A percentile compares a stretch with the other conserved stretches of the same genome.
Evolutionary conservation across 192 early-diverging fungal species (phyloP).

Genomic region (Helicostylum pulchrum): DNA sequence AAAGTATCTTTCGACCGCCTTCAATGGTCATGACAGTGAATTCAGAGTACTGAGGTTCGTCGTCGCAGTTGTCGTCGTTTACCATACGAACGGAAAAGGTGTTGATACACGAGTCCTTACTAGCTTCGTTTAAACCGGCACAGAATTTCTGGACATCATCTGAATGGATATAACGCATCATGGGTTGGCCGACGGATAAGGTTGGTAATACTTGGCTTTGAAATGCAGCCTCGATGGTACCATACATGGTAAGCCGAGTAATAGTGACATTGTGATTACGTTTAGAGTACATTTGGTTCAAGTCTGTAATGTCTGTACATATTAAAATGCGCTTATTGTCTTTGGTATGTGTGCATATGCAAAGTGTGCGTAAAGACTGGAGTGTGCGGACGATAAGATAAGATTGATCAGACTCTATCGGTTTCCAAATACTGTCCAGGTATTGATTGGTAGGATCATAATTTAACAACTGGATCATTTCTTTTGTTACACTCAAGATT

Average conservation of each 20-base stretch:
- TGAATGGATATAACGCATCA: slow-evolving; percentile 32
- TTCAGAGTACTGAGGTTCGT: slow-evolving; percentile 1
- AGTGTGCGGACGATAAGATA: slow-evolving; percentile 3
- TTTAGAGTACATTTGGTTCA: neutral
- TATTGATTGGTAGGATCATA: slow-evolving; percentile 1
- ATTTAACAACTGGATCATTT: slow-evolving; percentile 7
- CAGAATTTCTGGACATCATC: slow-evolving; percentile 26
- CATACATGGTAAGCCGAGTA: slow-evolving; percentile 28
- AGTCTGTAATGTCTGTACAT: slow-evolving; percentile 14
- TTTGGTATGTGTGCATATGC: slow-evolving; percentile 10
- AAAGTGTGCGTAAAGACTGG: slow-evolving; percentile 3
- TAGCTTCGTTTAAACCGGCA: slow-evolving; percentile 19
- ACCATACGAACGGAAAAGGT: neutral
- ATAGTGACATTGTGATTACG: neutral
- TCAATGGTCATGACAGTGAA: slow-evolving; percentile 10
- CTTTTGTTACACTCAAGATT: neutral
- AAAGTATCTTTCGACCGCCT: slow-evolving; percentile 3
- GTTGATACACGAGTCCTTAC: neutral
- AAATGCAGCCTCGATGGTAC: slow-evolving; percentile 28
- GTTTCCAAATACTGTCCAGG: neutral
- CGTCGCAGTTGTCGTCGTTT: neutral
- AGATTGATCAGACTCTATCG: slow-evolving; percentile 4
- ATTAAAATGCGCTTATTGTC: neutral
- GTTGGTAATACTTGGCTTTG: neutral
- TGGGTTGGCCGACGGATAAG: slow-evolving; percentile 14